phyloP scores from a whole-genome alignment of 2,329 filamentous ascomycete species.

The Exophiala aquamarina region DNA sequence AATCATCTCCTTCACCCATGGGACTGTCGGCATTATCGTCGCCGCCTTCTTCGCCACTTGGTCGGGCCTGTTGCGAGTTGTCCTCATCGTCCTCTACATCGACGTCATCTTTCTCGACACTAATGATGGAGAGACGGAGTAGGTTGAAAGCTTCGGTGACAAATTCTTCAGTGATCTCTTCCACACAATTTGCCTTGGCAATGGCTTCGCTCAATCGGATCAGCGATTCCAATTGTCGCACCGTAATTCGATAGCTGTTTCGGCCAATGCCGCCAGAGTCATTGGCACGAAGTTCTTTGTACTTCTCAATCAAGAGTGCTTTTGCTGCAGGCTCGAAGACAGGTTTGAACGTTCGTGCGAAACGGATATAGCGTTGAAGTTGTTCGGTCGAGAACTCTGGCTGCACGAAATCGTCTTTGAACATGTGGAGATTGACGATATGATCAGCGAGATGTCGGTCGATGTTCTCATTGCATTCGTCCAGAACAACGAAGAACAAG shows the following conservation, averaged over 20 bases:
- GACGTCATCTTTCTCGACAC: slow-evolving; percentile 95
- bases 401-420: slow-evolving; percentile 85
- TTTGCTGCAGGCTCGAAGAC: slow-evolving; percentile 89
- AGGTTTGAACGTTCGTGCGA: slow-evolving; percentile 90
- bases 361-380: slow-evolving; percentile 94
- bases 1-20: slow-evolving; percentile 56
- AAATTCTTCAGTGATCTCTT: slow-evolving; percentile 80
- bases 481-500: slow-evolving; percentile 95
- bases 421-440: slow-evolving; percentile 90
- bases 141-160: slow-evolving; percentile 91
- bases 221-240: slow-evolving; percentile 91
- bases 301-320: slow-evolving; percentile 80
- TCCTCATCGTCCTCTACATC: slow-evolving; percentile 84
- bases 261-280: slow-evolving; percentile 90
- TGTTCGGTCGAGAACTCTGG: slow-evolving; percentile 97
- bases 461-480: slow-evolving; percentile 90
- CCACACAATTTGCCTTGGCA: slow-evolving; percentile 94
- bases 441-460: slow-evolving; percentile 91
- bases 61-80: slow-evolving; percentile 46
- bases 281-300: slow-evolving; percentile 91
- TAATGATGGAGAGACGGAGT: slow-evolving; percentile 91
- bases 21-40: slow-evolving; percentile 50
- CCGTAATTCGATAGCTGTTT: slow-evolving; percentile 96
- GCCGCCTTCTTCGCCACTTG: slow-evolving; percentile 47
- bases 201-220: slow-evolving; percentile 97